Evolutionary conservation across 208 protist species (phyloP), one percentile per base, ranked within the genome.

Genomic region (Trypanosoma boissoni): DNA sequence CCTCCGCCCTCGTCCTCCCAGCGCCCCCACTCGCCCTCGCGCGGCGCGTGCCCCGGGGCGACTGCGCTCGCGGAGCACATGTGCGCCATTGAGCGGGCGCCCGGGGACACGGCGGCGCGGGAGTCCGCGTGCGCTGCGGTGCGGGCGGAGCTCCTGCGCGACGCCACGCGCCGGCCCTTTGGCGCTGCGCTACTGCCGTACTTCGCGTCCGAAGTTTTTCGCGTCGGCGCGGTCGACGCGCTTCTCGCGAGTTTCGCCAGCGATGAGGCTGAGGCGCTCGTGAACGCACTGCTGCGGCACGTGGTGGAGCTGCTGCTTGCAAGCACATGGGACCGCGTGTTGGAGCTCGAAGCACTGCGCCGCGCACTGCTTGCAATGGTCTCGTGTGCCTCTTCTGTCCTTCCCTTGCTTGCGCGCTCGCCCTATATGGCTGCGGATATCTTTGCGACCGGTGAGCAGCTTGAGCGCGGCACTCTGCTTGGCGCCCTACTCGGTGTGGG

Each of bases 401-500:
- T 82, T 51, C 37, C 67, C 6, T 43, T 78, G 21, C n/a, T 95
- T 44, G 54, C 85, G 10, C 34, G 36, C 2, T 90, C 81, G 37
- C 64, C 68, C 26, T 78, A 83, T 43, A 92, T 95, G 55, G 52
- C 65, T 39, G 78, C 63, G 37, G 45, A 64, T 21, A 73, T 73
- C 9, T 48, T 86, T 39, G 61, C 34, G 4, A 80, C 64, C 6
- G 88, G 88, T 32, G 44, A 76, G 21, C 68, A 83, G 52, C 68
- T 92, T 29, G 85, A 92, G 68, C 80, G 68, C 16, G 44, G 58
- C 34, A 95, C 83, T 18, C 20, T 95, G 24, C 68, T 95, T 14
- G 88, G 88, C 3, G 88, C 77, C 8, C 64, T 95, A 16, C 60
- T 95, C 24, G 80, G 85, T 44, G 58, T 91, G n/a, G 69, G 78